These are phyloP conservation scores for Fraxinus ornus DNA, from an alignment of 305 asterid genomes.

Conservation along the genomic window DNA sequence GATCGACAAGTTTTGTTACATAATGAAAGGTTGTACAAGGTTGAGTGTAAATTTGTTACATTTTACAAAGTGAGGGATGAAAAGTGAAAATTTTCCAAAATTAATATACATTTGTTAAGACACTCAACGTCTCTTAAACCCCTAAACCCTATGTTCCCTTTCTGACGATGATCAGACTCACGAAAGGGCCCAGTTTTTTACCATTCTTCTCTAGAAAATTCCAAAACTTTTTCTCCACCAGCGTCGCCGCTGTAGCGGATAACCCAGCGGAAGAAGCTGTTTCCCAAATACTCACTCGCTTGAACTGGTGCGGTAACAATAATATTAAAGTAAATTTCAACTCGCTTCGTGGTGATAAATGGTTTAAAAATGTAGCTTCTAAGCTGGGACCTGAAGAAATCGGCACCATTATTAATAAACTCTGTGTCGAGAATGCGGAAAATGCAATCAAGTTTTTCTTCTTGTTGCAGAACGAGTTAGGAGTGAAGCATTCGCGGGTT, in stretches of 20 bases:
- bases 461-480: slow-evolving; percentile 53
- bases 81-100: not conserved
- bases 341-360: slow-evolving; percentile 30
- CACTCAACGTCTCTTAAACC: slow-evolving; percentile 24
- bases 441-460: slow-evolving; percentile 65
- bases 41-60: not conserved
- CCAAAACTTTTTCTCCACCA: slow-evolving; percentile 20
- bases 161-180: slow-evolving; percentile 38
- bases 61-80: not conserved
- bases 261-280: slow-evolving; percentile 34
- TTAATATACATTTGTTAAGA: not conserved
- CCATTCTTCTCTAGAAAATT: slow-evolving; percentile 23
- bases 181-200: slow-evolving; percentile 32
- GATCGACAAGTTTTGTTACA: not conserved
- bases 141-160: not conserved
- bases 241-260: slow-evolving; percentile 34
- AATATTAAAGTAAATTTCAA: slow-evolving; percentile 26
- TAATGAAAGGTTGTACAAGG: not conserved
- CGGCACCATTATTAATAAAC: slow-evolving; percentile 40
- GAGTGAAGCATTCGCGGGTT: slow-evolving; percentile 43
- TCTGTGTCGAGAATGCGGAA: slow-evolving; percentile 36
- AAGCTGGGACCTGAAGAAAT: slow-evolving; percentile 41
- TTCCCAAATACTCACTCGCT: slow-evolving; percentile 36
- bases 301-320: slow-evolving; percentile 26
- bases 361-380: slow-evolving; percentile 34